Conservation (phyloP, 345 rosid genomes). For the Jatropha curcas region DNA sequence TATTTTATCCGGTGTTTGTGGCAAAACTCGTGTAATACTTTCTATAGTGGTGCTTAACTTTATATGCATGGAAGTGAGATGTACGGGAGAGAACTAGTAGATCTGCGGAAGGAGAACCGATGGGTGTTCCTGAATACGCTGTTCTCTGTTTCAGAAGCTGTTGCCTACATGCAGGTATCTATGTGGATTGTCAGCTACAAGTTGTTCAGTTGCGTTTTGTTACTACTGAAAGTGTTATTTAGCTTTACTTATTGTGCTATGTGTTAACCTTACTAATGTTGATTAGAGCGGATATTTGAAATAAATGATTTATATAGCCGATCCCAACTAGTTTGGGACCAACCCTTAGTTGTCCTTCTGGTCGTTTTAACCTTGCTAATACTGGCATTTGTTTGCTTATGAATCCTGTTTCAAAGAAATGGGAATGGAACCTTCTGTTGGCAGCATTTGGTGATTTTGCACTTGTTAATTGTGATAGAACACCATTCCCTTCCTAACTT, state of each 20-base stretch:
- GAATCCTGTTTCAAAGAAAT: no score
- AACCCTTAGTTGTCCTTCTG: no score
- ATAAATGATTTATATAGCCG: no score
- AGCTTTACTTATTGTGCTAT: not conserved
- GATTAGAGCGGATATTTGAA: no score
- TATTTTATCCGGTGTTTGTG: constrained; percentile 22
- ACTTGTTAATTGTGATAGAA: no score
- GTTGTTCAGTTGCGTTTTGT: not conserved
- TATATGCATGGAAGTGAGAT: constrained; percentile 73
- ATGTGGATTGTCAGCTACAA: not conserved
- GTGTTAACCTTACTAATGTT: no score
- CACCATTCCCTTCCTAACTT: no score
- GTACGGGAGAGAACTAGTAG: constrained; percentile 94
- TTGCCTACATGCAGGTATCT: constrained; percentile 87
- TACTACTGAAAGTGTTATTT: not conserved
- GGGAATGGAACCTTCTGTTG: no score
- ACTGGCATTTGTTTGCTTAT: no score
- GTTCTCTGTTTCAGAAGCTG: constrained; percentile 95
- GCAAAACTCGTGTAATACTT: constrained; percentile 31
- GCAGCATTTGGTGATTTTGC: no score
- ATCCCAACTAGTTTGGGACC: no score
- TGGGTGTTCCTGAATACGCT: constrained; percentile 95
- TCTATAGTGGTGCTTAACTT: constrained; percentile 37
- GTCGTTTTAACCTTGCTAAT: no score
- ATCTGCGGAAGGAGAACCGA: constrained; percentile 80